These are phyloP conservation scores for Fusarium hainanense DNA, from an alignment of 2,329 filamentous ascomycete species.

Conservation along the genomic window DNA sequence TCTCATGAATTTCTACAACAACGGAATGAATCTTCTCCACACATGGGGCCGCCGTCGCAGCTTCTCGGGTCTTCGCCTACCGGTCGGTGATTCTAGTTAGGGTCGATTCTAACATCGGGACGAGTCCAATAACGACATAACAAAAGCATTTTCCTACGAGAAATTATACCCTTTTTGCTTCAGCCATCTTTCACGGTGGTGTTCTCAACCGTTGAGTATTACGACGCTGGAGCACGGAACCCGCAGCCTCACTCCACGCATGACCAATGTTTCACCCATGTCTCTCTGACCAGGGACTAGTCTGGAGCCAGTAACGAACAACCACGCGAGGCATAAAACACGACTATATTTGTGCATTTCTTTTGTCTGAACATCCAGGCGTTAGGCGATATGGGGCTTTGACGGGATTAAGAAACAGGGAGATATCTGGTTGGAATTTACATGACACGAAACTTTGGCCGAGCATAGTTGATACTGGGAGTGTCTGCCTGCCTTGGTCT, in stretches of 20 bases:
- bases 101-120: conserved; percentile 16
- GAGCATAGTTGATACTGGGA: conserved; percentile 14
- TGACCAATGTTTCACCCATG: conserved; percentile 26
- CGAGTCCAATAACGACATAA: background rate
- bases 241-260: conserved; percentile 38
- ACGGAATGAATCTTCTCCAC: background rate
- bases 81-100: conserved; percentile 49
- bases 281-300: conserved; percentile 4
- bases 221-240: conserved; percentile 24
- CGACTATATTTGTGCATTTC: conserved; percentile 10
- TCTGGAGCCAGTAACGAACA: background rate
- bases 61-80: conserved; percentile 55
- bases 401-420: conserved; percentile 24
- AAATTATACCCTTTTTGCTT: conserved; percentile 42
- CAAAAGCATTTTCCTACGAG: conserved; percentile 27
- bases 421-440: conserved; percentile 28
- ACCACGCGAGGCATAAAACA: conserved; percentile 11
- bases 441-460: conserved; percentile 1
- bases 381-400: conserved; percentile 39
- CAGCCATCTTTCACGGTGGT: conserved; percentile 8
- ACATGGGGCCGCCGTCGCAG: conserved; percentile 31
- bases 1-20: background rate
- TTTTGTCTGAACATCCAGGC: conserved; percentile 27
- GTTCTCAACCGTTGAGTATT: conserved; percentile 14
- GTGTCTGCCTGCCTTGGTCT: background rate